These are phyloP conservation scores for Saraca asoca DNA, from an alignment of 331 rosid genomes.

Conservation along the genomic window DNA sequence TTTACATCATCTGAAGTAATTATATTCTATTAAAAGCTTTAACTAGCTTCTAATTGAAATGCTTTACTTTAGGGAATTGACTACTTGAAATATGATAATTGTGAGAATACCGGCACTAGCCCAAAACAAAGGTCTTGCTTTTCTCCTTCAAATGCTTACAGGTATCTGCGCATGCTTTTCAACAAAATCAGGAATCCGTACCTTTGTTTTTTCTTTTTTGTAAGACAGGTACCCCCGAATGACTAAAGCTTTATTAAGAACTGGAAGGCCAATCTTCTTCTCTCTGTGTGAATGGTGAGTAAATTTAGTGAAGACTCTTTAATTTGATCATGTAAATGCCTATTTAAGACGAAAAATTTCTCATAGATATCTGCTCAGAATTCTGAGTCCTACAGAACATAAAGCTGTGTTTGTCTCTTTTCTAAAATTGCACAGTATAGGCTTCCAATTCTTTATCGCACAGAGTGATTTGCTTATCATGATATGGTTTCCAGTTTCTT, in stretches of 20 bases:
- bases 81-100: conserved; percentile 77
- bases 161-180: not conserved
- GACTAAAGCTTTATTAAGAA: conserved; percentile 63
- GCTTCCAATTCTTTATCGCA: too few species aligned
- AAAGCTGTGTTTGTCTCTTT: not conserved
- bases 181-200: not conserved
- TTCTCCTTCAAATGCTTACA: conserved; percentile 18
- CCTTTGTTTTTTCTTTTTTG: not conserved
- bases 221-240: conserved; percentile 67
- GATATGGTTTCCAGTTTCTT: too few species aligned
- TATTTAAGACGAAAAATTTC: too few species aligned
- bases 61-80: conserved; percentile 54
- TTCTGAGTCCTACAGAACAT: too few species aligned
- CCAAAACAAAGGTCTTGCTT: conserved; percentile 65
- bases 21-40: conserved; percentile 5
- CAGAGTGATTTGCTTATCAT: too few species aligned
- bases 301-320: conserved; percentile 8
- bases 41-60: conserved; percentile 9
- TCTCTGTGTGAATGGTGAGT: conserved; percentile 84
- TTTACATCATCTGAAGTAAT: too few species aligned
- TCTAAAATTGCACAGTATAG: too few species aligned
- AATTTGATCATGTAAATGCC: too few species aligned
- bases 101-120: conserved; percentile 47
- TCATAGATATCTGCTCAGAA: too few species aligned
- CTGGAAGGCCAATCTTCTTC: conserved; percentile 66